These are phyloP conservation scores for Tuber umbilicatum DNA, from an alignment of 495 filamentous ascomycete genomes.

Conservation along the genomic window DNA sequence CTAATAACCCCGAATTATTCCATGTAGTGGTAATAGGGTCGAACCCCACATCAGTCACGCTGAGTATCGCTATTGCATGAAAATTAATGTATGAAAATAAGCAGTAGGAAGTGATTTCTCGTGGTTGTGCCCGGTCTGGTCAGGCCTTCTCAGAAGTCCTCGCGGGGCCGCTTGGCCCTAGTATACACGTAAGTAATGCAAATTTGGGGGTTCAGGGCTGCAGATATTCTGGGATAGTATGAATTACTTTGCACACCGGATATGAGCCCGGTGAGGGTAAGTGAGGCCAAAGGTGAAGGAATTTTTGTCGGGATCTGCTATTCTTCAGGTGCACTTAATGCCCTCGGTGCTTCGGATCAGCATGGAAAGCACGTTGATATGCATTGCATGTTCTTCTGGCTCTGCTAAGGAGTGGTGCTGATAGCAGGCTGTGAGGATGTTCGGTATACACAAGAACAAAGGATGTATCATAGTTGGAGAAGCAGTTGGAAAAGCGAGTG, in stretches of 20 bases:
- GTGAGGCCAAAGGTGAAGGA: background rate
- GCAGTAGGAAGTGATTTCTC: too few relatives aligned
- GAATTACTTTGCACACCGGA: background rate
- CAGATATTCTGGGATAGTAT: background rate
- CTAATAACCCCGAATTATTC: background rate
- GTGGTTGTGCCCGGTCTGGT: too few relatives aligned
- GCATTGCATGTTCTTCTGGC: background rate
- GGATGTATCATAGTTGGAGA: too few relatives aligned
- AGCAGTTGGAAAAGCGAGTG: too few relatives aligned
- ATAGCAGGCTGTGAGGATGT: background rate
- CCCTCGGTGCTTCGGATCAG: background rate
- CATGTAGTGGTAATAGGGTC: background rate
- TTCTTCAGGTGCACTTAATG: background rate
- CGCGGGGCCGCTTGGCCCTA: too few relatives aligned
- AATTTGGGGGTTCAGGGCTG: background rate
- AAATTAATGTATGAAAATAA: too few relatives aligned
- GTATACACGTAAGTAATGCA: background rate
- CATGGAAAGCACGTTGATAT: background rate
- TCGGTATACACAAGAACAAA: background rate
- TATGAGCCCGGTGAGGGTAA: background rate
- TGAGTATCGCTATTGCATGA: too few relatives aligned
- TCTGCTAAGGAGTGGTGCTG: background rate
- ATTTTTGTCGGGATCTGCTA: background rate
- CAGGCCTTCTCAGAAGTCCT: background rate
- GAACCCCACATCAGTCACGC: too few relatives aligned